phyloP scores from a whole-genome alignment of 2,329 filamentous ascomycete species.

The Diaporthe destruens region DNA sequence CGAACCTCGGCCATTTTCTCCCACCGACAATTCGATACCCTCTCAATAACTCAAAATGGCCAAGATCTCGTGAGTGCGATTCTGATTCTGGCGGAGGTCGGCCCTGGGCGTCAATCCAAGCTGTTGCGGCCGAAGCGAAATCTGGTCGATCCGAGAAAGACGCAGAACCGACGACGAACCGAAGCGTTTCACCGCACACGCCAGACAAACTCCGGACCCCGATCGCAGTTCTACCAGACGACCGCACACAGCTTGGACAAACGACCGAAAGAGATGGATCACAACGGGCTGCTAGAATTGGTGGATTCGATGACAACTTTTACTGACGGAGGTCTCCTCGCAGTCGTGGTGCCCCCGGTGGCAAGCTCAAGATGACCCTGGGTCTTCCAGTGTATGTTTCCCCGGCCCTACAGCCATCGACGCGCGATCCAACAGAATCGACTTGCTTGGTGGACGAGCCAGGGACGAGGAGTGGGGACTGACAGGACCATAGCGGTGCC shows the following conservation, averaged over 20 bases:
- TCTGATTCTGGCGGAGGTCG: neutral
- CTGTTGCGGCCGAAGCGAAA: constrained; percentile 34
- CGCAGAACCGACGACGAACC: constrained; percentile 17
- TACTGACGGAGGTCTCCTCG: constrained; percentile 52
- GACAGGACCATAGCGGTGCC: constrained; percentile 76
- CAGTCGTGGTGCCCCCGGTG: constrained; percentile 92
- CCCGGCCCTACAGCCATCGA: constrained; percentile 35
- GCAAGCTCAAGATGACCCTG: constrained; percentile 99
- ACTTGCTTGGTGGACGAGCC: constrained; percentile 21
- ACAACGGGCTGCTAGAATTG: neutral
- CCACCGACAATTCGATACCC: constrained; percentile 39
- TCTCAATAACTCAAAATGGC: constrained; percentile 42
- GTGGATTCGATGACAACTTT: constrained; percentile 3
- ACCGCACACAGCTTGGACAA: constrained; percentile 30
- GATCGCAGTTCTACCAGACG: neutral
- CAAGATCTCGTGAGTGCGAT: constrained; percentile 43
- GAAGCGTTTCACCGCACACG: constrained; percentile 23
- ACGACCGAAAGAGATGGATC: constrained; percentile 31
- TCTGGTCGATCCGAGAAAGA: neutral
- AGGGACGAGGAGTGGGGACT: constrained; percentile 41
- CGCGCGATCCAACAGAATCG: constrained; percentile 36
- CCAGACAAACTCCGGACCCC: neutral
- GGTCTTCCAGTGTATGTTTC: constrained; percentile 97
- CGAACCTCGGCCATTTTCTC: constrained; percentile 41
- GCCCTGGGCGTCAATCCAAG: constrained; percentile 33